Base-by-base conservation (phyloP, 225 moss, liverwort and hornwort species). In the Rhytidiadelphus loreus region DNA sequence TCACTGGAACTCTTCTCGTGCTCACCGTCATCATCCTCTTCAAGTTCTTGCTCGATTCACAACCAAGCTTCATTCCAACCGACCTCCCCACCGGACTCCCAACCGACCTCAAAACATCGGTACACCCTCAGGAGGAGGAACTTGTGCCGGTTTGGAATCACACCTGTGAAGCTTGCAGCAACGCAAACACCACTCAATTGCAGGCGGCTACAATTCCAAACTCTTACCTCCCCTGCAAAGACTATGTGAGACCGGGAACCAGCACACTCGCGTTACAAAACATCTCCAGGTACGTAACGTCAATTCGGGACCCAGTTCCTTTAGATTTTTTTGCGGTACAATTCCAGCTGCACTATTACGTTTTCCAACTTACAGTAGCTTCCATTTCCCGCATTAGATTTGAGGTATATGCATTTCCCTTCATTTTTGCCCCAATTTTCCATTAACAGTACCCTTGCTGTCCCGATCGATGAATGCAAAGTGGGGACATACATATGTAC, bases 181-280 rank as follows among this genome's bases (percentile, higher is more conserved):
- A 50, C 86, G 30, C 48, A 13, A 74, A 60, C 59, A 9, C 19
- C 8, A 53, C 70, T 30, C 6, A 4, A 6, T n/a, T n/a, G n/a
- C n/a, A n/a, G n/a, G 81, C 62, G 6, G 50, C 52, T 52, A 16
- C 46, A 10, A 81, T 79, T 28, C 58, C 65, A 3, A 93, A 93
- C 48, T 92, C 93, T 18, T 92, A 37, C 35, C 93, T 93, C 43
- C 93, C 92, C 6, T 91, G 91, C 71, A 88, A 91, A 52, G 84
- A 92, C 52, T 91, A 91, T 56, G 55, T 84, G 28, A 77, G 84
- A 63, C 86, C 93, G 19, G 93, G 93, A 8, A 91, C 72, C 64
- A 93, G 92, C 89, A 89, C 68, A 6, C 16, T 25, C 17, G 88
- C 84, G 17, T 28, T 93, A 44, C n/a, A 23, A 13, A 87, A 92